phyloP scores from a whole-genome alignment of 2,329 filamentous ascomycete species.

The Diaporthe vaccinii region DNA sequence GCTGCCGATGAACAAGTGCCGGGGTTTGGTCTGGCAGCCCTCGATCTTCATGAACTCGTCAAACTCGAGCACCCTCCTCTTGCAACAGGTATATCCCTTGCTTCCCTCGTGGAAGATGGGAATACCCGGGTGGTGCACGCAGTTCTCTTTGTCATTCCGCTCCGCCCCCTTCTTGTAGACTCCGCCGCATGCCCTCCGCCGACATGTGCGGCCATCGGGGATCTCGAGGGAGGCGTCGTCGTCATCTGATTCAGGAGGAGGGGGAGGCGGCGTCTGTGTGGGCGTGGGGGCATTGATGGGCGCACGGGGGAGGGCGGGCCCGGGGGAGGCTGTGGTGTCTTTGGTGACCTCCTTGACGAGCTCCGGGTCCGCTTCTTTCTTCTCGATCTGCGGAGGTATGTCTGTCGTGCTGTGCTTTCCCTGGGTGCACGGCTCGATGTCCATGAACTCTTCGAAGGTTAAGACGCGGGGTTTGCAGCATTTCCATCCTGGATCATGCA shows the following conservation, averaged over 20 bases:
- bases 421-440: conserved; percentile 90
- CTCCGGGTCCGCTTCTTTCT: conserved; percentile 64
- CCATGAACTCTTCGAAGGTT: conserved; percentile 98
- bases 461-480: conserved; percentile 98
- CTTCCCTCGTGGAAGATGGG: conserved; percentile 98
- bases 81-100: conserved; percentile 98
- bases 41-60: conserved; percentile 98
- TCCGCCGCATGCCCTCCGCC: conserved; percentile 80
- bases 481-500: conserved; percentile 82
- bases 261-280: conserved; percentile 58
- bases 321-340: conserved; percentile 47
- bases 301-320: conserved; percentile 52
- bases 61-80: conserved; percentile 94
- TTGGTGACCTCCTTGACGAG: conserved; percentile 67
- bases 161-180: conserved; percentile 72
- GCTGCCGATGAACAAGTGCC: conserved; percentile 87
- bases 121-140: conserved; percentile 88
- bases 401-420: conserved; percentile 94
- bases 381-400: conserved; percentile 71
- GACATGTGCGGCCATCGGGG: conserved; percentile 80
- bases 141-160: conserved; percentile 77
- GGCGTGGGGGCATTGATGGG: conserved; percentile 58
- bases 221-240: conserved; percentile 85
- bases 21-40: conserved; percentile 85
- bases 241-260: conserved; percentile 84